A percentile compares a stretch with the other conserved stretches of the same genome.
Conservation (phyloP, 306 rosid genomes). For the Ochetophila trinervis region DNA sequence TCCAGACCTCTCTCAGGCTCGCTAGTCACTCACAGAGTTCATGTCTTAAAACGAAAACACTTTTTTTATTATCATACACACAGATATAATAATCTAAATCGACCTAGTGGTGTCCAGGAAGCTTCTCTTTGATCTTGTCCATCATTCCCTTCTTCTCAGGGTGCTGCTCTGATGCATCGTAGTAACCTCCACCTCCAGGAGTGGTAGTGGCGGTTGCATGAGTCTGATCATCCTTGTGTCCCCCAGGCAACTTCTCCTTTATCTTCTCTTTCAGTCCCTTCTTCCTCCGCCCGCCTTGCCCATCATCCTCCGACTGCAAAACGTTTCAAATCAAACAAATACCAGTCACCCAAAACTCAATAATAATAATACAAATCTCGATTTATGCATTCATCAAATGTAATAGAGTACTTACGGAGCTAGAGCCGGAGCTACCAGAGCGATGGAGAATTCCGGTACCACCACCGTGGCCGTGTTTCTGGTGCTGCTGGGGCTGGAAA, state of each 20-base stretch:
- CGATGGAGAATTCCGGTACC: slow-evolving; percentile 22
- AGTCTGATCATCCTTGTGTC: not conserved
- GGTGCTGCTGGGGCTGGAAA: not conserved
- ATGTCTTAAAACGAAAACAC: too few species aligned
- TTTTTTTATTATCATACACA: not conserved
- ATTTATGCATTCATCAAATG: too few species aligned
- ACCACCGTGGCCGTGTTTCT: not conserved
- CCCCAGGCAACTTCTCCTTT: slow-evolving; percentile 2
- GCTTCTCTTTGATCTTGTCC: slow-evolving; percentile 49
- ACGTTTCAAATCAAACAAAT: too few species aligned
- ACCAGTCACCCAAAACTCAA: too few species aligned
- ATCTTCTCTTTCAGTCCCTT: not conserved
- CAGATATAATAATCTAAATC: not conserved
- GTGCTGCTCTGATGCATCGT: not conserved
- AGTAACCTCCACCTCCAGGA: not conserved
- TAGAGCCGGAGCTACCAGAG: slow-evolving; percentile 46
- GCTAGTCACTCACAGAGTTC: not conserved
- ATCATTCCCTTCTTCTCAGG: slow-evolving; percentile 38
- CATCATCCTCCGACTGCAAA: slow-evolving; percentile 5
- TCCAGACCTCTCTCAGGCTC: too few species aligned
- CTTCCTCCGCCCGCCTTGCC: not conserved
- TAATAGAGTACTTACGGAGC: slow-evolving; percentile 33
- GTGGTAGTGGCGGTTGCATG: not conserved
- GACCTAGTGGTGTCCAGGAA: slow-evolving; percentile 25
- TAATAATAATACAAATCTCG: too few species aligned